These are phyloP conservation scores for Rhizopogon roseolus DNA, from an alignment of 768 basidiomycete genomes.

Conservation along the genomic window DNA sequence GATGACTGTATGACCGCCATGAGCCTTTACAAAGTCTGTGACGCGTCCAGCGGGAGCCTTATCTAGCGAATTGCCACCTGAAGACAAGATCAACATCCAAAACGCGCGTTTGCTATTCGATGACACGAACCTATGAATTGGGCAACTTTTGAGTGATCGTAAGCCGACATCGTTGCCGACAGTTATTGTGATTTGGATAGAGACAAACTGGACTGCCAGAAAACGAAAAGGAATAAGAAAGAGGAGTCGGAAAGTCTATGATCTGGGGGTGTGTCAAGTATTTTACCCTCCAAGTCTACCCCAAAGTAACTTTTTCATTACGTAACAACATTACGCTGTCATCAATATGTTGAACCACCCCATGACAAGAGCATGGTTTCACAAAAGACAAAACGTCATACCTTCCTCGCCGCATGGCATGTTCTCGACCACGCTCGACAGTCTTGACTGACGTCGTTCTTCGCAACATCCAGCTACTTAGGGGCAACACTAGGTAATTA, in stretches of 20 bases:
- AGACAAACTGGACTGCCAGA: constrained; percentile 6
- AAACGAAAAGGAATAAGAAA: constrained; percentile 13
- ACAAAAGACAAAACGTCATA: background rate
- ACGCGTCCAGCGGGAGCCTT: constrained; percentile 76
- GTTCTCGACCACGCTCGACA: background rate
- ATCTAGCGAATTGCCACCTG: constrained; percentile 92
- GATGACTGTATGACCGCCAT: constrained; percentile 98
- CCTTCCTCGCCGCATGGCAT: background rate
- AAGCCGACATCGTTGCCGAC: constrained; percentile 25
- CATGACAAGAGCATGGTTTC: background rate
- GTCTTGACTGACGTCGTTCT: background rate
- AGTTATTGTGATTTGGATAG: constrained; percentile 1
- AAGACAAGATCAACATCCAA: constrained; percentile 8
- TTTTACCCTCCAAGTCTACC: constrained; percentile 18
- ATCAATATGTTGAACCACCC: too few relatives aligned
- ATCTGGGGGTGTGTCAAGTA: constrained; percentile 7
- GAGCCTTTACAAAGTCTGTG: constrained; percentile 82
- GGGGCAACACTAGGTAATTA: background rate
- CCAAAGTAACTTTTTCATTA: constrained; percentile 28
- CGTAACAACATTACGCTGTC: constrained; percentile 13
- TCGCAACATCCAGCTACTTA: background rate
- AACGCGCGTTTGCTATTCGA: constrained; percentile 4
- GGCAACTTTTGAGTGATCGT: constrained; percentile 56
- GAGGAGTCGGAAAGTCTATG: background rate
- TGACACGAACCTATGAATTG: constrained; percentile 54